Base-by-base conservation (phyloP, 352 stramenopile genomes). In the Globisporangium alternatum region DNA sequence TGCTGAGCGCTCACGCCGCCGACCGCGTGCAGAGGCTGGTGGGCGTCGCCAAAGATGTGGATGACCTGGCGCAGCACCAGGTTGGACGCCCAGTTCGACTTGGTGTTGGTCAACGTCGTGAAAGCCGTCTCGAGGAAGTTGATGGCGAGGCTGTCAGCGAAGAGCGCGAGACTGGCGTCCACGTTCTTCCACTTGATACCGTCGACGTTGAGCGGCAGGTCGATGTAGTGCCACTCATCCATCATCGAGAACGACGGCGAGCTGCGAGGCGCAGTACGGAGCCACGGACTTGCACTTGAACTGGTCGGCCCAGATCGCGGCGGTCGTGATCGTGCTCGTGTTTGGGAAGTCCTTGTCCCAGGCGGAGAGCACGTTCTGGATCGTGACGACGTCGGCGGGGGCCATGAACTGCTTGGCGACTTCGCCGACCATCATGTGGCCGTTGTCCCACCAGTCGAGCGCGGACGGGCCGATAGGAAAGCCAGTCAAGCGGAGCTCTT, bases 151-250 rank as follows among this genome's bases (percentile, higher is more conserved):
- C 70, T 77, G 49, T 80, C 68, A 35, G 77, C 70, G 62, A 89
- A 88, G 10, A 89, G 67, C 30, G 54, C 65, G n/a, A 89, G 57
- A 35, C 52, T 77, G 73, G 45, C 69, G n/a, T n/a, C n/a, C n/a
- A n/a, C n/a, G n/a, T n/a, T 72, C 19, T 69, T 64, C 67, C 70
- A 83, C 45, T 77, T 67, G 28, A 48, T 54, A 30, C 83, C 78
- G 45, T 83, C 75, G 39, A 83, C 77, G 65, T 83, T 73, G 44
- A 81, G 59, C 12, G 83, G 83, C 35, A 91, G 60, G 57, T 91
- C 66, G 48, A 89, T 75, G 68, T 88, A 91, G 70, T 91, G 83
- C 83, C 83, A 91, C 45, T 78, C 63, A 59, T 75, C 77, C 69
- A 85, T 83, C 45, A 67, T 66, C 22, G 72, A 71, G 65, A 86